Conservation (phyloP, 371 early-diverging fungal species). For the Parasitella parasitica region DNA sequence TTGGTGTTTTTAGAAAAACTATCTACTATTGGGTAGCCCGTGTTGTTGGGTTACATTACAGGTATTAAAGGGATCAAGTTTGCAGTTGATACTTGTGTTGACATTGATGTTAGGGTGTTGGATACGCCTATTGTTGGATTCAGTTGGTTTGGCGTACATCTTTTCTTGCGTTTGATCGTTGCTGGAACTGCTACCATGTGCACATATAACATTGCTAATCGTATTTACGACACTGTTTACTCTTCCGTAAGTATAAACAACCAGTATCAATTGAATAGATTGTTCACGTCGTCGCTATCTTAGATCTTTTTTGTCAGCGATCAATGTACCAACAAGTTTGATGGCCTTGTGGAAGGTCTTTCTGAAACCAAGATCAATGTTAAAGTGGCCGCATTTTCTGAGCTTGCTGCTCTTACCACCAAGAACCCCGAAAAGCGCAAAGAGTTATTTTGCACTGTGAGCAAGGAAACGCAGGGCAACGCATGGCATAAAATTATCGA, state of each 20-base stretch:
- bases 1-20: slow-evolving; percentile 25
- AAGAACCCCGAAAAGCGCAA: slow-evolving; percentile 32
- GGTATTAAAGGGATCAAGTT: slow-evolving; percentile 3
- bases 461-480: slow-evolving; percentile 31
- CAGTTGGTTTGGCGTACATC: slow-evolving; percentile 40
- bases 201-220: slow-evolving; percentile 44
- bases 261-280: too few relatives aligned
- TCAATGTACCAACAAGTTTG: slow-evolving; percentile 13
- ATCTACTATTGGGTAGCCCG: slow-evolving; percentile 33
- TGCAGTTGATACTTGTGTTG: background rate
- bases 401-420: slow-evolving; percentile 40
- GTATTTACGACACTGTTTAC: slow-evolving; percentile 43
- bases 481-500: slow-evolving; percentile 50
- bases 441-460: slow-evolving; percentile 35
- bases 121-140: slow-evolving; percentile 44
- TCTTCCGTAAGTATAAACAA: slow-evolving; percentile 1
- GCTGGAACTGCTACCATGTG: slow-evolving; percentile 34
- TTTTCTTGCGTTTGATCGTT: slow-evolving; percentile 41
- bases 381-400: slow-evolving; percentile 48
- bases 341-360: slow-evolving; percentile 13
- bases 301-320: slow-evolving; percentile 8
- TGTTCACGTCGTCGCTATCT: background rate
- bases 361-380: slow-evolving; percentile 8
- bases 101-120: slow-evolving; percentile 31
- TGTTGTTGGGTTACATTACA: slow-evolving; percentile 26